Conservation (phyloP, 805 yeast genomes). For the Sugiyamaella qingdaonensis region DNA sequence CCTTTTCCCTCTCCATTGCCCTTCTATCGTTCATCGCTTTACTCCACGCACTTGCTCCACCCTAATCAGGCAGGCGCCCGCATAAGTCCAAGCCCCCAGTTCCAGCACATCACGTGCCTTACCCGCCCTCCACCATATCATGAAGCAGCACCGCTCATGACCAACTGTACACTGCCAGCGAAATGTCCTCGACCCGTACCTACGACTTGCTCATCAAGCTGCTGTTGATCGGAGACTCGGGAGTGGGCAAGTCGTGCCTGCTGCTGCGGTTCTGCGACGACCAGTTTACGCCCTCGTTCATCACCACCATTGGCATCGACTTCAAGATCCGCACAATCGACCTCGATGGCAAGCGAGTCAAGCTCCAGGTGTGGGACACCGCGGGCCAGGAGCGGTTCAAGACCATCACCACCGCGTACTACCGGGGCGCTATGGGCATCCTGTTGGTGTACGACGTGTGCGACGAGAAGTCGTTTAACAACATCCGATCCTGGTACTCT, state of each 20-base stretch:
- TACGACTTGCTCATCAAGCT: slow-evolving; percentile 91
- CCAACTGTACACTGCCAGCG: neutral
- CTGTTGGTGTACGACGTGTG: slow-evolving; percentile 96
- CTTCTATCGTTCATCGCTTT: no score
- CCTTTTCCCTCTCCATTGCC: no score
- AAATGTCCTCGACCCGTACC: slow-evolving; percentile 33
- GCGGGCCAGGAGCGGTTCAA: slow-evolving; percentile 99
- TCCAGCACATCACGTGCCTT: neutral
- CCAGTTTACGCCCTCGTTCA: slow-evolving; percentile 92
- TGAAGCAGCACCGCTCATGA: neutral
- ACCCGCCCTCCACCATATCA: slow-evolving; percentile 7
- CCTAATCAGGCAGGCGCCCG: neutral
- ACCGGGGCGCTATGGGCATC: slow-evolving; percentile 98
- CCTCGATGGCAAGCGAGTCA: slow-evolving; percentile 85
- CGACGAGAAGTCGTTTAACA: slow-evolving; percentile 91
- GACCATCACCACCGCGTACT: slow-evolving; percentile 96
- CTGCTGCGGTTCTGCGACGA: slow-evolving; percentile 91
- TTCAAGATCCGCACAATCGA: slow-evolving; percentile 96
- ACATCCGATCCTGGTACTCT: slow-evolving; percentile 90
- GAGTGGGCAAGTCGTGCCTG: slow-evolving; percentile 61
- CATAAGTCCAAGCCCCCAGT: no score
- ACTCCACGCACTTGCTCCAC: no score
- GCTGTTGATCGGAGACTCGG: slow-evolving; percentile 89
- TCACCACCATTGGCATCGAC: slow-evolving; percentile 97
- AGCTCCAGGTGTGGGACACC: slow-evolving; percentile 97